Base-by-base conservation (phyloP, 345 rosid species). In the Raphanus raphanistrum region DNA sequence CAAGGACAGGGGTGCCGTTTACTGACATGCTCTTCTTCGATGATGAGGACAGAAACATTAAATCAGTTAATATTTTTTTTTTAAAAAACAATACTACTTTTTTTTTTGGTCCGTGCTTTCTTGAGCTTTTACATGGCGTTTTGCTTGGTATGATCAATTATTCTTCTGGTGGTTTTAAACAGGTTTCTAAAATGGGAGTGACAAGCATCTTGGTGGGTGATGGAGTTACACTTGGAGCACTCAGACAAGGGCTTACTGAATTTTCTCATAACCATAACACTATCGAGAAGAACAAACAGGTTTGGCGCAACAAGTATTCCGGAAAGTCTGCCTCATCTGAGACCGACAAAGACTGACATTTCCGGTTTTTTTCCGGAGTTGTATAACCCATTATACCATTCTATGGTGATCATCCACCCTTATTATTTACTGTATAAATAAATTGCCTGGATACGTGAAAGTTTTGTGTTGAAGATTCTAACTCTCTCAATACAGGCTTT, bases 151-250 rank as follows among this genome's bases (percentile, higher is more conserved):
- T 35, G 36, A 36, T 28, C n/a, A n/a, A n/a, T 29, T 63, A 21
- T 17, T 64, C 4, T 63, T 33, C 25, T 11, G n/a, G 11, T 65
- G 64, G 21, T 28, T 28, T 59, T 8, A 10, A 38, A 45, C 84
- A 93, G 98, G 87, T 88, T 66, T 91, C 92, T 0, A 88, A 87
- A 76, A 86, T 89, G 97, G 98, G 98, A 70, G 95, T 85, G 1
- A 86, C 97, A 6, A 86, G 94, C 84, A 82, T 88, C 66, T 68
- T 82, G 79, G 94, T 90, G 0, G 84, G 77, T 2, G 70, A 92
- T 36, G 98, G 96, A 15, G 88, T 92, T 35, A 88, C 83, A 28
- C 93, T 94, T 33, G 96, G 92, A 65, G 92, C 90, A 59, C 71
- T 94, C 61, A 84, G 93, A 70, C 86, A 89, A 68, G 98, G 98